Conservation (phyloP, 805 yeast genomes). For the Myxozyma mucilagina region DNA sequence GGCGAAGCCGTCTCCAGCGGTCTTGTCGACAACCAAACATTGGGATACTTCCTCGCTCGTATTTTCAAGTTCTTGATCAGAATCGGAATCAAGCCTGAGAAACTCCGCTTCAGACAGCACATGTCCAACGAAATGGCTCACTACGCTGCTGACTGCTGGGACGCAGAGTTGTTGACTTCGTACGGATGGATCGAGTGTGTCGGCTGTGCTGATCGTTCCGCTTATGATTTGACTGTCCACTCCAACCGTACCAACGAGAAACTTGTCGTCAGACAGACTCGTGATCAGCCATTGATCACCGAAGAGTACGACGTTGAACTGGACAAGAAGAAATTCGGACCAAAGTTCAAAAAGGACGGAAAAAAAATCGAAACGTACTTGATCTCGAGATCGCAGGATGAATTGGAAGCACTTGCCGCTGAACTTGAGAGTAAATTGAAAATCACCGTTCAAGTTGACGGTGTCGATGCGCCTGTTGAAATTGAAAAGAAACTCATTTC, state of each 20-base stretch:
- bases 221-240: slow-evolving; percentile 95
- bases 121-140: slow-evolving; percentile 99
- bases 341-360: slow-evolving; percentile 95
- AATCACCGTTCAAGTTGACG: slow-evolving; percentile 67
- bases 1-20: slow-evolving; percentile 89
- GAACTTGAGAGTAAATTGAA: slow-evolving; percentile 64
- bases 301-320: slow-evolving; percentile 82
- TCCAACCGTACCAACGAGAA: slow-evolving; percentile 93
- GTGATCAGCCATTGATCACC: slow-evolving; percentile 79
- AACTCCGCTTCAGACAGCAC: slow-evolving; percentile 96
- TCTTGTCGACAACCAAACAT: slow-evolving; percentile 93
- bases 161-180: slow-evolving; percentile 91
- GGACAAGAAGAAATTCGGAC: slow-evolving; percentile 96
- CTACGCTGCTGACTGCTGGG: slow-evolving; percentile 99
- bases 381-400: slow-evolving; percentile 73
- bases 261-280: slow-evolving; percentile 87
- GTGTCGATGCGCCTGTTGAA: slow-evolving; percentile 61
- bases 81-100: slow-evolving; percentile 83
- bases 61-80: slow-evolving; percentile 79
- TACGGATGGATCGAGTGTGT: slow-evolving; percentile 99
- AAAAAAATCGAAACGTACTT: slow-evolving; percentile 86
- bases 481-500: slow-evolving; percentile 69
- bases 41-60: slow-evolving; percentile 95
- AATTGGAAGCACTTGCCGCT: slow-evolving; percentile 71
- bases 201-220: slow-evolving; percentile 99